Evolutionary conservation across 805 yeast species (phyloP).

Genomic region (Hanseniaspora nectarophila): DNA sequence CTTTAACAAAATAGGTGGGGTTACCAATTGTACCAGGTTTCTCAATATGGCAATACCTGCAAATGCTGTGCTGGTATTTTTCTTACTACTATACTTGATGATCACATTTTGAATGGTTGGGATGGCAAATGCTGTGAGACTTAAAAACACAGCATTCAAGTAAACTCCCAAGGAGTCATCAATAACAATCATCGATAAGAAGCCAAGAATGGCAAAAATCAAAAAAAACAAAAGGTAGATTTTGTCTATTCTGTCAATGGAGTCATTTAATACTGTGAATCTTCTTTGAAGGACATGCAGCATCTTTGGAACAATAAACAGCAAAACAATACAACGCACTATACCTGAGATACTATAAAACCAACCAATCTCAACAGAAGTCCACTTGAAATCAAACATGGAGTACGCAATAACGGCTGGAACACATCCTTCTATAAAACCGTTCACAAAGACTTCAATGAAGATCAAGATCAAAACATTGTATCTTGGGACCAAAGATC

Average conservation of each 20-base stretch:
- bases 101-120: slow-evolving; percentile 52
- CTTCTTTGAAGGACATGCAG: slow-evolving; percentile 14
- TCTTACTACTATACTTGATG: slow-evolving; percentile 48
- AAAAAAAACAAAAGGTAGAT: slow-evolving; percentile 28
- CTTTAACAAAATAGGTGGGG: slow-evolving; percentile 40
- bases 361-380: slow-evolving; percentile 23
- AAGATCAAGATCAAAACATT: slow-evolving; percentile 19
- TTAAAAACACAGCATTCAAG: slow-evolving; percentile 29
- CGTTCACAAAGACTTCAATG: slow-evolving; percentile 20
- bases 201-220: slow-evolving; percentile 32
- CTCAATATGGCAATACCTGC: slow-evolving; percentile 56
- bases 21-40: slow-evolving; percentile 36
- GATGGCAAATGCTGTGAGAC: slow-evolving; percentile 40
- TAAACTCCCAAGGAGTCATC: slow-evolving; percentile 22
- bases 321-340: slow-evolving; percentile 19
- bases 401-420: slow-evolving; percentile 19
- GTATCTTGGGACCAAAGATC: slow-evolving; percentile 18
- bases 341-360: slow-evolving; percentile 22
- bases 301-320: slow-evolving; percentile 10
- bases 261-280: slow-evolving; percentile 19
- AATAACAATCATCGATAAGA: slow-evolving; percentile 26
- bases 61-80: slow-evolving; percentile 55
- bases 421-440: slow-evolving; percentile 21
- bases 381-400: slow-evolving; percentile 20
- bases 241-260: slow-evolving; percentile 46